These are phyloP conservation scores for Fusarium luffae DNA, from an alignment of 2,329 filamentous ascomycete species.

Conservation along the genomic window DNA sequence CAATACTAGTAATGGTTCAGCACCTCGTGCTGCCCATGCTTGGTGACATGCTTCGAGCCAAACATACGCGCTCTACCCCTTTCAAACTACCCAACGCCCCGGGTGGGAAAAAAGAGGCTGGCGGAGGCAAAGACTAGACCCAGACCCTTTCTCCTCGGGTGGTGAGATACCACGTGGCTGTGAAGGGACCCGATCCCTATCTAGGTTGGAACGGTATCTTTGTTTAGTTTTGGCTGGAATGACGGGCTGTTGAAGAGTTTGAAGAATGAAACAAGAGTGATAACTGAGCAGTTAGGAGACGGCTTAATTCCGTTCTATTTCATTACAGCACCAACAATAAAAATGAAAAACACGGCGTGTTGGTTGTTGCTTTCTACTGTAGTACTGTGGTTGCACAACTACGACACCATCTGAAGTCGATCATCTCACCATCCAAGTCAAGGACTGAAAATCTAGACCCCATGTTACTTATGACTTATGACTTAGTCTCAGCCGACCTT, in stretches of 20 bases:
- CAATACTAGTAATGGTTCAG: conserved; percentile 4
- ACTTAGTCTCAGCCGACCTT: neutral
- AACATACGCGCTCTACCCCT: neutral
- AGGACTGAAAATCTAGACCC: neutral
- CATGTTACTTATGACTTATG: neutral
- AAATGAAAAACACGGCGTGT: neutral
- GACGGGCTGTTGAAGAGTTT: conserved; percentile 6
- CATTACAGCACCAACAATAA: no score
- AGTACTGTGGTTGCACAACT: neutral
- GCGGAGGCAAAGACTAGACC: neutral
- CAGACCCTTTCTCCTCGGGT: conserved; percentile 4
- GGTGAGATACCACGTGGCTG: conserved; percentile 23
- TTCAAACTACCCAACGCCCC: neutral
- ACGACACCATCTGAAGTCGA: neutral
- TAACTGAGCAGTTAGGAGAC: neutral
- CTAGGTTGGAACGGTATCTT: conserved; percentile 1
- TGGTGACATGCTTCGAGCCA: conserved; percentile 1
- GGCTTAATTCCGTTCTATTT: neutral
- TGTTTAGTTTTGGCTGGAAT: conserved; percentile 16
- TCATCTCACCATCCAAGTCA: neutral
- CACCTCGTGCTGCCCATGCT: conserved; percentile 15
- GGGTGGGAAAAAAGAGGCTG: neutral
- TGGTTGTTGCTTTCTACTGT: neutral
- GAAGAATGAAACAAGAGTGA: conserved; percentile 11
- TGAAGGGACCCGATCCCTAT: conserved; percentile 8